Base-by-base conservation (phyloP, 768 basidiomycete genomes). In the Ramaria sp. region DNA sequence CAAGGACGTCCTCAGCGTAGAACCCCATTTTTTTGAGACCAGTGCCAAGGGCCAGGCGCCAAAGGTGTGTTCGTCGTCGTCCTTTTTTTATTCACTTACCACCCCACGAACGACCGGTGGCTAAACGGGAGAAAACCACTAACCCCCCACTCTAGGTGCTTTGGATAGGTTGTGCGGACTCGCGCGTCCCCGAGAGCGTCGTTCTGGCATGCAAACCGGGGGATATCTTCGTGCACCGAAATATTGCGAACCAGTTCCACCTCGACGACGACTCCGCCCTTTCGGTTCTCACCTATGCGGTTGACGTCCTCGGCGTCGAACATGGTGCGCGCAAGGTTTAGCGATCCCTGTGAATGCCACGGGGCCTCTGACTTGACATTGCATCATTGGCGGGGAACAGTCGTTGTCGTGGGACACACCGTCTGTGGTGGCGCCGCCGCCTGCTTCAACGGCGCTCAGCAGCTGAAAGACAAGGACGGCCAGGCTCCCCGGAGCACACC, bases 231-330 rank as follows among this genome's bases (percentile, higher is more conserved):
- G 81, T 85, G 27, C 82, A 90, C 67, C 73, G 91, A 45, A 93
- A 93, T 67, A 83, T 94, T 59, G 91, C 89, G 51, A 93, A 95
- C 64, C 90, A 91, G 69, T 77, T 91, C 64, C 82, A 79, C 53
- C 70, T 73, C 3, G 66, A 82, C 53, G 92, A 95, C 65, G 76
- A 77, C 56, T 90, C 77, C 62, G 79, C 79, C 0, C 73, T 79
- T 50, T 76, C 90, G 0, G 84, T 87, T 9, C 73, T 94, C 56
- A 70, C 78, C 12, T 95, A 82, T 65, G 90, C 88, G 16, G 71
- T 94, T 41, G 73, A 74, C 50, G 68, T 73, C 59, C 71, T 93
- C 55, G 81, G 83, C 55, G 82, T 90, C 22, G 71, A 83, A 69
- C 85, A 93, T 73, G 79, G 89, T 89, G 65, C 65, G 73, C 78